Conservation (phyloP, 164 flowering plant species). For the Umbellularia californica region DNA sequence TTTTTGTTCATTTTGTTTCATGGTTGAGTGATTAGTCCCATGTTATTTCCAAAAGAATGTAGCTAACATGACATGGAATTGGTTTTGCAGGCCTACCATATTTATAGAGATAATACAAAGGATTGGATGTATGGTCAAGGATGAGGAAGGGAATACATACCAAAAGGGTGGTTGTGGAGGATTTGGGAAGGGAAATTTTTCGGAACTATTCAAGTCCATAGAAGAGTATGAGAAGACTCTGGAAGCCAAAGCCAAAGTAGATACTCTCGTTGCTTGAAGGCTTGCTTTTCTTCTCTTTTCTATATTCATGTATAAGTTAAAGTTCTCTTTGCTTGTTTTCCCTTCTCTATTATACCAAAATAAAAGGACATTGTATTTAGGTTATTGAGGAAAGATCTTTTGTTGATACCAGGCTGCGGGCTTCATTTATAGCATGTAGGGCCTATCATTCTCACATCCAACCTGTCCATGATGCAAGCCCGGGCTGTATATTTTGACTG, state of each 20-base stretch:
- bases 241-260: conserved; percentile 33
- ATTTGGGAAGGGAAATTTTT: conserved; percentile 89
- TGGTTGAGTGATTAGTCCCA: no score
- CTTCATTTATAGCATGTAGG: no score
- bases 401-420: no score
- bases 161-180: conserved; percentile 94
- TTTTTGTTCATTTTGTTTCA: neutral
- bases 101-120: conserved; percentile 91
- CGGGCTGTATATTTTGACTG: no score
- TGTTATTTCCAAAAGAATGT: neutral
- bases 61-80: neutral
- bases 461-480: no score
- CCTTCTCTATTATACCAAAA: no score
- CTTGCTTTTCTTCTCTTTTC: no score
- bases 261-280: neutral
- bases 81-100: conserved; percentile 65
- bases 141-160: conserved; percentile 56
- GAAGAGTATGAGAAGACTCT: conserved; percentile 90
- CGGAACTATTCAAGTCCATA: conserved; percentile 83
- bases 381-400: no score
- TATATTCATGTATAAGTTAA: no score
- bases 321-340: no score
- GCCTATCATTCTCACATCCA: no score
- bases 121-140: conserved; percentile 74
- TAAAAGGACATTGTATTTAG: no score